A percentile compares a stretch with the other conserved stretches of the same genome.
Evolutionary conservation across 768 basidiomycete species (phyloP).

Genomic region (Amyloporia xantha): DNA sequence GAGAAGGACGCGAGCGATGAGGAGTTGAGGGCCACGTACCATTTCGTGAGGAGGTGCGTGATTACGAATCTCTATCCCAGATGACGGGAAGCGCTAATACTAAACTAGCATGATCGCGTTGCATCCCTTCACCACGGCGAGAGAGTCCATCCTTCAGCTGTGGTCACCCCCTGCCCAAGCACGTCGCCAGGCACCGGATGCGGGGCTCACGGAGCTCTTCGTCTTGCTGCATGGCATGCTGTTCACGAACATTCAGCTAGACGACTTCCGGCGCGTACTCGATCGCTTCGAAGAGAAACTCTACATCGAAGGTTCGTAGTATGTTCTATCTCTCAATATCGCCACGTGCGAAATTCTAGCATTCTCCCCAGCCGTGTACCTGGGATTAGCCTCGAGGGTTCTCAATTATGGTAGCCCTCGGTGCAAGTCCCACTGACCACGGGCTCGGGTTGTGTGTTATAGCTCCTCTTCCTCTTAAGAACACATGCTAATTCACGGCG

Average conservation of each 20-base stretch:
- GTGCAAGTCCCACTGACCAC: too few species aligned
- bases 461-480: too few species aligned
- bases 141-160: constrained; percentile 84
- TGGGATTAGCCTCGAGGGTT: too few species aligned
- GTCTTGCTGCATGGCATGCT: constrained; percentile 94
- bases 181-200: constrained; percentile 70
- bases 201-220: constrained; percentile 71
- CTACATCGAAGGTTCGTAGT: constrained; percentile 58
- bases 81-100: constrained; percentile 1
- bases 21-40: constrained; percentile 82
- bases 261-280: constrained; percentile 78
- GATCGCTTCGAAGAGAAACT: constrained; percentile 85
- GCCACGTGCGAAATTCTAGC: too few species aligned
- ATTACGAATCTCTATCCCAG: constrained; percentile 3
- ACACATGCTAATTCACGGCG: background rate
- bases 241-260: constrained; percentile 91
- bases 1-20: constrained; percentile 84
- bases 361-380: too few species aligned
- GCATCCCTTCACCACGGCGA: constrained; percentile 81
- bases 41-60: constrained; percentile 87
- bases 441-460: too few species aligned
- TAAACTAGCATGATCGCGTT: constrained; percentile 76
- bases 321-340: too few species aligned
- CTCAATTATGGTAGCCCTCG: too few species aligned
- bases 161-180: constrained; percentile 76